Evolutionary conservation across 192 early-diverging fungal species (phyloP).

Genomic region (Backusella mclennaniae): DNA sequence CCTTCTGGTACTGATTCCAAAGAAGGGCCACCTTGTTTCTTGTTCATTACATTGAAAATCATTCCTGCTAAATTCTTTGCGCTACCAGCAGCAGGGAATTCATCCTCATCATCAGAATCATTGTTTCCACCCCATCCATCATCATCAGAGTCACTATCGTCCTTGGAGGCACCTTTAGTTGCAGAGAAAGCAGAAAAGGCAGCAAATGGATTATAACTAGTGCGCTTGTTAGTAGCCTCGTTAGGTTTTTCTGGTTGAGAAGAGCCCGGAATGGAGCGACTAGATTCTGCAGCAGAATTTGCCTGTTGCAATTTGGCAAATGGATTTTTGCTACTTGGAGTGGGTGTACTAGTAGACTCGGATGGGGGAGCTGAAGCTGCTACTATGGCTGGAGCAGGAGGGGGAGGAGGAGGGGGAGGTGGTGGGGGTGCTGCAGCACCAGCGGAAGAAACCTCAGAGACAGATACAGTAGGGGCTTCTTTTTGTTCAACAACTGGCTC

Average conservation of each 20-base stretch:
- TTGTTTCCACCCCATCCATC: constrained; percentile 38
- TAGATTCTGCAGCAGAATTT: neutral
- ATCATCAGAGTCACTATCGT: constrained; percentile 26
- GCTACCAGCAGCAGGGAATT: constrained; percentile 32
- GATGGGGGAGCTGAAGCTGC: neutral
- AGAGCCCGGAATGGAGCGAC: neutral
- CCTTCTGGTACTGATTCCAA: constrained; percentile 15
- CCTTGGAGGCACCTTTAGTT: neutral
- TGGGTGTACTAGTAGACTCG: neutral
- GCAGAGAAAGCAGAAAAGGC: constrained; percentile 26
- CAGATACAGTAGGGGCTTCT: neutral
- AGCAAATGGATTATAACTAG: constrained; percentile 44
- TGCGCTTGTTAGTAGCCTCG: constrained; percentile 22
- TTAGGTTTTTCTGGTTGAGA: constrained; percentile 13
- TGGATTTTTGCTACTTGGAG: constrained; percentile 32
- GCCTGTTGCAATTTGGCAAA: constrained; percentile 31
- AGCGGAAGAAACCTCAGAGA: neutral
- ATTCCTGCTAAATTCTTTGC: constrained; percentile 35
- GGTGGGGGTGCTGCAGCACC: constrained; percentile 14
- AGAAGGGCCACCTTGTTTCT: constrained; percentile 15
- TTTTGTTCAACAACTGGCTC: neutral
- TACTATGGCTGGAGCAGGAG: neutral
- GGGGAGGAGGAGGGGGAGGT: constrained; percentile 11
- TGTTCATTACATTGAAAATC: constrained; percentile 30
- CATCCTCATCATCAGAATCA: constrained; percentile 29